Conservation (phyloP, 495 filamentous ascomycete species). For the Penicillium taxi region DNA sequence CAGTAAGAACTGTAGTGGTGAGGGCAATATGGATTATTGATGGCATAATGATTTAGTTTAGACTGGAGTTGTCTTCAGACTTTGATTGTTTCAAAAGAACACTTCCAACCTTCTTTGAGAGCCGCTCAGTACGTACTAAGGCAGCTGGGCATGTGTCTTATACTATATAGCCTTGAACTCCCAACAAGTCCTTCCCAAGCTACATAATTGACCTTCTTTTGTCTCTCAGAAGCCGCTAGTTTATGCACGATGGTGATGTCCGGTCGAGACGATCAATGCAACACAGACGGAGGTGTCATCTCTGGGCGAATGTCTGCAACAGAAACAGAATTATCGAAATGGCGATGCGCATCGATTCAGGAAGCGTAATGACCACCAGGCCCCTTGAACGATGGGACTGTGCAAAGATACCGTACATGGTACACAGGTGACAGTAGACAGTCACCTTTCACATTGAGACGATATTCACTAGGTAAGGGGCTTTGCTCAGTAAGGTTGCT, state of each 20-base stretch:
- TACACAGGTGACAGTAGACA: constrained; percentile 21
- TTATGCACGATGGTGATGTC: neutral
- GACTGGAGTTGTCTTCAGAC: neutral
- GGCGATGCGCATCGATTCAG: too few relatives aligned
- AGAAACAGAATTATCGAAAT: too few relatives aligned
- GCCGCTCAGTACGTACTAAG: neutral
- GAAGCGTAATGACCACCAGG: too few relatives aligned
- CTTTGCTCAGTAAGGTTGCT: too few relatives aligned
- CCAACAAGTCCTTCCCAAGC: neutral
- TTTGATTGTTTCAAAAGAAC: neutral
- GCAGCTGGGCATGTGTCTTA: neutral
- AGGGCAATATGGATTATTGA: constrained; percentile 11
- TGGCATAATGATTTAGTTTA: constrained; percentile 9
- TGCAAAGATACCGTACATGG: too few relatives aligned
- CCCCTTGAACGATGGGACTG: too few relatives aligned
- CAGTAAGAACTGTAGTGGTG: constrained; percentile 10
- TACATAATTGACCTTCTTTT: neutral
- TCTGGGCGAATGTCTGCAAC: constrained; percentile 2
- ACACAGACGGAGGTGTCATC: constrained; percentile 10
- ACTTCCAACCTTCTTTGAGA: neutral
- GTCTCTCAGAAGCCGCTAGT: constrained; percentile 1
- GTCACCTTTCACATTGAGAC: constrained; percentile 8
- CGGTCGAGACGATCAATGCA: constrained; percentile 15
- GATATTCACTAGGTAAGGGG: too few relatives aligned
- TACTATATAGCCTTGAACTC: neutral